Evolutionary conservation across 257 asterid genomes (phyloP), one percentile per base, ranked within the genome.

Genomic region (Plantago ovata): DNA sequence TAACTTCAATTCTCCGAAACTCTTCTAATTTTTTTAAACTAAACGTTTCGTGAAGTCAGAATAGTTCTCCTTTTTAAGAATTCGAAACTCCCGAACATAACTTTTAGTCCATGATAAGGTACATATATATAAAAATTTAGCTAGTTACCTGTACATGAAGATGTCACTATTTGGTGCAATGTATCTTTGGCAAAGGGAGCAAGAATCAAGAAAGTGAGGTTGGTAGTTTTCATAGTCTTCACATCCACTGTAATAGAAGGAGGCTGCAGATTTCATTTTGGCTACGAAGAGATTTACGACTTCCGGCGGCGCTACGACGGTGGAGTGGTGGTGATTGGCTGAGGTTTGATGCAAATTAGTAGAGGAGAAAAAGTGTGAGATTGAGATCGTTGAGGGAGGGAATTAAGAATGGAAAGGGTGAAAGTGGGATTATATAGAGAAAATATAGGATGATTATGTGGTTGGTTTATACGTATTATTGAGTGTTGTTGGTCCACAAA

Each of bases 141-240:
- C 7, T 28, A 28, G 7, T 38, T 21, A 91, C 98, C 95, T 92
- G 90, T 92, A 92, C 98, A 92, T 92, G 80, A 85, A 92, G 71
- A 92, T 92, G 71, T 92, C 98, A 38, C 61, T 68, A 75, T 81
- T 83, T 15, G 68, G 94, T 77, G 76, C 67, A 71, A 92, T 70
- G 11, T 82, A 33, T 61, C 85, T 75, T 36, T 67, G 70, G 79
- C 98, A 92, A 19, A 85, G 94, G 58, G 46, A 75, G 74, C 98
- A 92, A 20, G 83, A 68, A 71, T 92, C 96, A 24, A 92, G 98
- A 65, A 87, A 92, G 66, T 87, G 96, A 55, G 96, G 86, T 36
- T 78, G 72, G 36, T 75, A 69, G 61, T 66, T 39, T 8, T 69
- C 72, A 1, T 79, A 71, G 1, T 79, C 74, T 47, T 72, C 95